These are phyloP conservation scores for Nakataea oryzae DNA, from an alignment of 2,329 filamentous ascomycete species.

Conservation along the genomic window DNA sequence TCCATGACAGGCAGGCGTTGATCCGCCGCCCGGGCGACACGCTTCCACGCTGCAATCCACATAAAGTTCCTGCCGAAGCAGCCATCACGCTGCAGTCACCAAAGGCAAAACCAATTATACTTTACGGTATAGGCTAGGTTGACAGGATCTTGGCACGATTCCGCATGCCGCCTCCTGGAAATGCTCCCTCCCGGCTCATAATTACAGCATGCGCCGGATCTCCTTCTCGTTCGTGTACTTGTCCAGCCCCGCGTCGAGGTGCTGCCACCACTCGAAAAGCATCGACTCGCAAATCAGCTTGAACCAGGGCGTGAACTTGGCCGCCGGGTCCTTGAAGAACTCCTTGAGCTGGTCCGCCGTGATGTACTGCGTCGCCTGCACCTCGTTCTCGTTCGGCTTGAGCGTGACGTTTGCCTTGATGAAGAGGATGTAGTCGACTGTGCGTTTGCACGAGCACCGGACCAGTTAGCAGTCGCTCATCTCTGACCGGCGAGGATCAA, in stretches of 20 bases:
- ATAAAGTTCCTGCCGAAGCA: too few relatives aligned
- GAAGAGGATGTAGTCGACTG: conserved; percentile 97
- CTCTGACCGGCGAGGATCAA: background rate
- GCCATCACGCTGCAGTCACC: too few relatives aligned
- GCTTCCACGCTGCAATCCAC: too few relatives aligned
- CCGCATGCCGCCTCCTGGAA: background rate
- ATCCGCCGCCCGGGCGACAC: too few relatives aligned
- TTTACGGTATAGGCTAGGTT: background rate
- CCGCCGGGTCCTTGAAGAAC: conserved; percentile 69
- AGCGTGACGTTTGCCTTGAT: conserved; percentile 90
- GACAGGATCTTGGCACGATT: background rate
- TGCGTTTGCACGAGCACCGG: too few relatives aligned
- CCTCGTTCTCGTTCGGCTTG: conserved; percentile 77
- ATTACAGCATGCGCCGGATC: conserved; percentile 67
- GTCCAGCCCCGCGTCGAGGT: conserved; percentile 70
- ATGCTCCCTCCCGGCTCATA: background rate
- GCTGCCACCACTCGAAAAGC: conserved; percentile 96
- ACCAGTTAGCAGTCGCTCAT: background rate
- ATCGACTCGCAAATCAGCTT: conserved; percentile 97
- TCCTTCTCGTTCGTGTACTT: conserved; percentile 77
- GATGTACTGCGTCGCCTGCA: conserved; percentile 75
- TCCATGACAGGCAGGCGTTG: too few relatives aligned
- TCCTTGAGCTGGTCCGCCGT: conserved; percentile 69
- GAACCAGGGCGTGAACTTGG: conserved; percentile 97
- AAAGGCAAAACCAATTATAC: too few relatives aligned